Conservation (phyloP, 179 eudicot genomes). For the Sideroxylon spinosum region DNA sequence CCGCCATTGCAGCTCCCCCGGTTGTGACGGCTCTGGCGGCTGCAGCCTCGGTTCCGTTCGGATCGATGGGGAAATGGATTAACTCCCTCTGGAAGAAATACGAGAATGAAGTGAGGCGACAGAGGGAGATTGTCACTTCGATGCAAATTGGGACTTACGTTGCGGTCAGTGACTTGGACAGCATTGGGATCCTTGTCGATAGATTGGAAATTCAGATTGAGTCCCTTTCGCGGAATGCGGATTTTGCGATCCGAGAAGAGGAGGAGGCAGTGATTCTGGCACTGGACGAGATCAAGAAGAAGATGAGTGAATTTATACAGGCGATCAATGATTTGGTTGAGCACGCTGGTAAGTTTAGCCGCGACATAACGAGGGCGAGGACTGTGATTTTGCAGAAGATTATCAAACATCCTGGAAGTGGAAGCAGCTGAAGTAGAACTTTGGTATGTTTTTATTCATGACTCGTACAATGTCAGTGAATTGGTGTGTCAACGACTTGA, state of each 20-base stretch:
- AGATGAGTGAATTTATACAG: slow-evolving; percentile 20
- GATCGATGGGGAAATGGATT: slow-evolving; percentile 32
- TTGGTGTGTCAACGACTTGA: background rate
- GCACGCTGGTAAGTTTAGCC: slow-evolving; percentile 22
- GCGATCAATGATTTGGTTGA: slow-evolving; percentile 18
- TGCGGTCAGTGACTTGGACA: slow-evolving; percentile 25
- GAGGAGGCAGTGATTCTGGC: slow-evolving; percentile 23
- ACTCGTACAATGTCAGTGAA: background rate
- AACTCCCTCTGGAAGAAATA: slow-evolving; percentile 29
- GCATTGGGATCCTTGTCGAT: slow-evolving; percentile 18
- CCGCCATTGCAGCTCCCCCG: slow-evolving; percentile 32
- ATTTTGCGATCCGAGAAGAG: slow-evolving; percentile 21
- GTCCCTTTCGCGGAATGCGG: slow-evolving; percentile 23
- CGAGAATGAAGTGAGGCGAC: slow-evolving; percentile 20
- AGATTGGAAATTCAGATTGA: slow-evolving; percentile 24
- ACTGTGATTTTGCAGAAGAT: slow-evolving; percentile 25
- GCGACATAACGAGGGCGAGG: slow-evolving; percentile 26
- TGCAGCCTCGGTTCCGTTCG: slow-evolving; percentile 27
- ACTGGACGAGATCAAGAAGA: slow-evolving; percentile 28
- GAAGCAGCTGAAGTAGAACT: slow-evolving; percentile 3
- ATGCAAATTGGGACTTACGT: slow-evolving; percentile 20
- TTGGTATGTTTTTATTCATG: slow-evolving; percentile 12
- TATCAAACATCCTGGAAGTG: slow-evolving; percentile 18
- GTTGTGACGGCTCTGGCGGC: slow-evolving; percentile 32
- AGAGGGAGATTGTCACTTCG: slow-evolving; percentile 16